phyloP scores from a whole-genome alignment of 2,329 filamentous ascomycete species.

The Sclerotinia glacialis region DNA sequence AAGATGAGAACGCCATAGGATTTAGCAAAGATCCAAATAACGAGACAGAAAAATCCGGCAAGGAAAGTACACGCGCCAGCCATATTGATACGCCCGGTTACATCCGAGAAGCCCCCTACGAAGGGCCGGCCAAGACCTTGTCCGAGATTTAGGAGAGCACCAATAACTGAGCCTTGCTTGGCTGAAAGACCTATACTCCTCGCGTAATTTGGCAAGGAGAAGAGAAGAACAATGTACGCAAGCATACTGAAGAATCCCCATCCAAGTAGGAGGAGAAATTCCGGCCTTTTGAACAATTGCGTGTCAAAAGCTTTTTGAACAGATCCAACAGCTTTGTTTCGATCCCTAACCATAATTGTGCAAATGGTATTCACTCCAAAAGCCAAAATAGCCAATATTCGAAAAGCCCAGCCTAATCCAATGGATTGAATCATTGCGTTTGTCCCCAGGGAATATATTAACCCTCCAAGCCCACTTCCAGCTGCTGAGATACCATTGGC shows the following conservation, averaged over 20 bases:
- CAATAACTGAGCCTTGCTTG: conserved; percentile 66
- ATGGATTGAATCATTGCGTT: conserved; percentile 55
- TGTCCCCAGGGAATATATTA: conserved; percentile 52
- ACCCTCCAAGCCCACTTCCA: conserved; percentile 69
- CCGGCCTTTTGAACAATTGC: conserved; percentile 55
- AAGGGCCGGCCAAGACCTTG: conserved; percentile 64
- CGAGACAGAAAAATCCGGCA: conserved; percentile 61
- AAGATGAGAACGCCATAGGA: conserved; percentile 65
- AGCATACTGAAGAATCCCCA: conserved; percentile 73
- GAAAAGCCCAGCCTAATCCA: conserved; percentile 55
- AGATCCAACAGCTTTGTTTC: conserved; percentile 69
- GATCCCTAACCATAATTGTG: conserved; percentile 62
- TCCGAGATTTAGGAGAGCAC: conserved; percentile 68
- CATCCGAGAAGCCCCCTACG: conserved; percentile 71
- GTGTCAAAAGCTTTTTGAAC: conserved; percentile 65
- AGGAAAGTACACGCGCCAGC: conserved; percentile 62
- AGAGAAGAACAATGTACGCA: conserved; percentile 73
- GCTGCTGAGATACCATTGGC: conserved; percentile 64
- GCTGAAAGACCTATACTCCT: conserved; percentile 63
- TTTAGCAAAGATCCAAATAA: conserved; percentile 70
- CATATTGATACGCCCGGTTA: conserved; percentile 70
- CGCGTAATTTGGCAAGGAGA: conserved; percentile 72
- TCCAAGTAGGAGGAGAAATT: conserved; percentile 62
- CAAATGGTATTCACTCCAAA: conserved; percentile 63
- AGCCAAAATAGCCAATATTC: conserved; percentile 53